Percentiles rank a stretch among this genome's conserved stretches.
Conservation (phyloP, 1,139 yeast species). For the Meyerozyma athensensis region DNA sequence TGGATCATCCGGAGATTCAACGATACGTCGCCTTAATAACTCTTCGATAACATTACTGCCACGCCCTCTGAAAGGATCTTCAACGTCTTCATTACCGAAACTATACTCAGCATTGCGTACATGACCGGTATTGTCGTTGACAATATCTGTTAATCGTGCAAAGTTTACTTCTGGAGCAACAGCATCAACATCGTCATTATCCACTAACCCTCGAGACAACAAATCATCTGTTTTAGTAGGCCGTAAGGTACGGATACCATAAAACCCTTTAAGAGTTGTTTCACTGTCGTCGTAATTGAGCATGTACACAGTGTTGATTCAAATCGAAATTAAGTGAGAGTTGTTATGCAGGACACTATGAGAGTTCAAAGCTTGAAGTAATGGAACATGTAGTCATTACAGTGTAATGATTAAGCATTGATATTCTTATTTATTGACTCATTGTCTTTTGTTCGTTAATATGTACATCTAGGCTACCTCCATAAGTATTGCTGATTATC, state of each 20-base stretch:
- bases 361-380: neutral
- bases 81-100: constrained; percentile 13
- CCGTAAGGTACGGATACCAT: constrained; percentile 7
- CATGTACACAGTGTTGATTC: constrained; percentile 7
- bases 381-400: neutral
- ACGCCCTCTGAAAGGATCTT: constrained; percentile 55
- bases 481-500: constrained; percentile 2
- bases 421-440: no score
- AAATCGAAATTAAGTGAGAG: neutral
- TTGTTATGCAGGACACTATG: constrained; percentile 1
- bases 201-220: neutral
- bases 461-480: neutral
- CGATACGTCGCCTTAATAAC: constrained; percentile 33
- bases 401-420: no score
- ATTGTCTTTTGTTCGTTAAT: no score
- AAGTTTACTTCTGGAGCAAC: constrained; percentile 2
- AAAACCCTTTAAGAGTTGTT: constrained; percentile 11
- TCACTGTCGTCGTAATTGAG: constrained; percentile 13
- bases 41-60: constrained; percentile 41
- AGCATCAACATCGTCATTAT: constrained; percentile 3
- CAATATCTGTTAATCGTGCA: constrained; percentile 2
- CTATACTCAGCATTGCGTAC: constrained; percentile 2
- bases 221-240: neutral
- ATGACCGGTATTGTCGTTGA: constrained; percentile 3
- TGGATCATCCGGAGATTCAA: constrained; percentile 38